Base-by-base conservation (phyloP, 495 filamentous ascomycete species). In the Penicillium verhagenii region DNA sequence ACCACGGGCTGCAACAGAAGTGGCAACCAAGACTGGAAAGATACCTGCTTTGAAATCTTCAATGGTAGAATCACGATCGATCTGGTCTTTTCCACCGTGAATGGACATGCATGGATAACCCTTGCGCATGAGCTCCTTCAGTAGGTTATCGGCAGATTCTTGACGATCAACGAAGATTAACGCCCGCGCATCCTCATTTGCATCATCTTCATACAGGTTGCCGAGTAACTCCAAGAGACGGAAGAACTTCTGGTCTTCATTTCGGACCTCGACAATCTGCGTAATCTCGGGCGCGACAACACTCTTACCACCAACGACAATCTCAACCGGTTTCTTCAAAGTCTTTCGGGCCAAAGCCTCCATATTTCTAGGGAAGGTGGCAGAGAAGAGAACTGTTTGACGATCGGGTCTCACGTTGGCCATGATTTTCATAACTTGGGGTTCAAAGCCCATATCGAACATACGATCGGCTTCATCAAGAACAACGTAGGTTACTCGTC, bases 391-490 rank as follows among this genome's bases (percentile, higher is more conserved):
- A 18, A 97, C 90, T 0, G 91, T 96, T 67, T 99, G 95, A 14
- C 89, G 85, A 63, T 97, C 86, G 0, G 94, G 92, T 39, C 95
- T 86, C 55, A 96, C 87, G 63, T 94, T 96, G 55, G 80, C 82
- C 61, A 97, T 82, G 52, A 99, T 92, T 69, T 96, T 97, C 88
- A 93, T 94, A 43, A 99, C 91, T 63, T 97, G 95, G 1, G 93
- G 93, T 69, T 96, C 93, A 56, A 99, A 97, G 5, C 95, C 95
- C 95, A 99, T 97, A 67, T 99, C 95, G 61, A 97, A 97, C 95
- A 99, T 99, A 40, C 95, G 86, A 63, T 99, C 95, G 18, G 95
- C 95, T 69, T 99, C 95, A 63, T 99, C 95, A 29, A 99, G 81
- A 14, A 97, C 94, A 14, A 96, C 79, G 62, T 96, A 97, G 0